phyloP scores from a whole-genome alignment of 2,329 filamentous ascomycete species.

The Aureobasidium sp. region DNA sequence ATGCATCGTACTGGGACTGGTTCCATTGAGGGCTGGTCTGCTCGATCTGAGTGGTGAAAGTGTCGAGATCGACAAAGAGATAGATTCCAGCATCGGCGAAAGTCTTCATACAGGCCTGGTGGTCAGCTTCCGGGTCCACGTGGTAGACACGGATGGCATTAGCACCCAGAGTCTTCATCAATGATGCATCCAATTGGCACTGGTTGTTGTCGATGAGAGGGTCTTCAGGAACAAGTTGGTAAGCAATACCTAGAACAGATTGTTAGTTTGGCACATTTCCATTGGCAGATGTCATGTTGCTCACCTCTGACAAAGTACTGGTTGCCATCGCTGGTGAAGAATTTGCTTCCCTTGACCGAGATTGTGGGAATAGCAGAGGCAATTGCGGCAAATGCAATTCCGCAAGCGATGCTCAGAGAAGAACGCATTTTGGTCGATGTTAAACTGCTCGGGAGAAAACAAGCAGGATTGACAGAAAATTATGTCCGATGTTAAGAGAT shows the following conservation, averaged over 20 bases:
- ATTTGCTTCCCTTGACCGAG: slow-evolving; percentile 66
- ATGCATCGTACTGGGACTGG: slow-evolving; percentile 60
- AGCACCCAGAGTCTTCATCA: slow-evolving; percentile 74
- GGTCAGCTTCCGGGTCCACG: slow-evolving; percentile 64
- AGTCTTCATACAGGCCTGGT: slow-evolving; percentile 72
- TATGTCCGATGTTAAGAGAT: background rate
- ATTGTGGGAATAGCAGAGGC: slow-evolving; percentile 49
- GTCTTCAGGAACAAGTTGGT: slow-evolving; percentile 55
- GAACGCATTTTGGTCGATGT: background rate
- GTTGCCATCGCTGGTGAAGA: slow-evolving; percentile 72
- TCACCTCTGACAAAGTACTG: slow-evolving; percentile 81
- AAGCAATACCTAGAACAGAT: slow-evolving; percentile 43
- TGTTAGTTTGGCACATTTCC: background rate
- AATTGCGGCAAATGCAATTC: slow-evolving; percentile 23
- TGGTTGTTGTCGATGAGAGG: slow-evolving; percentile 70
- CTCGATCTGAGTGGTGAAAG: slow-evolving; percentile 61
- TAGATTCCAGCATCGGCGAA: slow-evolving; percentile 79
- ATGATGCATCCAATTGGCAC: slow-evolving; percentile 64
- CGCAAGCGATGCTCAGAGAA: background rate
- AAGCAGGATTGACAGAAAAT: background rate
- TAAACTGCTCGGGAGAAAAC: background rate
- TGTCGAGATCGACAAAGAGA: slow-evolving; percentile 75
- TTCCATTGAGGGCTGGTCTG: slow-evolving; percentile 63
- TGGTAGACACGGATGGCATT: slow-evolving; percentile 83
- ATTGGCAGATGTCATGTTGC: background rate